phyloP scores from a whole-genome alignment of 2,329 filamentous ascomycete genomes.

The Apiospora phragmitis region DNA sequence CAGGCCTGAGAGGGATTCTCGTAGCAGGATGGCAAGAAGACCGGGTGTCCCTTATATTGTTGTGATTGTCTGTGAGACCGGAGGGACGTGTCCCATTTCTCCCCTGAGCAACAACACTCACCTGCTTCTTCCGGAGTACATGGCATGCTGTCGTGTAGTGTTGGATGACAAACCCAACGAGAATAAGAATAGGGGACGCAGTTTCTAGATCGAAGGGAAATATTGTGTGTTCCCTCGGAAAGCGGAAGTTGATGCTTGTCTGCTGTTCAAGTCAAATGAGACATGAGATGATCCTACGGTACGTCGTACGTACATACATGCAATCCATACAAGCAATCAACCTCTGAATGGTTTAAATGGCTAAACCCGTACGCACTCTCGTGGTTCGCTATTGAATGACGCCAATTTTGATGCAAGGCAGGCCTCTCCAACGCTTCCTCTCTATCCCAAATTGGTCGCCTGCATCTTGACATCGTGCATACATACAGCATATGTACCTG shows the following conservation, averaged over 20 bases:
- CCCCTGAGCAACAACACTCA: not conserved
- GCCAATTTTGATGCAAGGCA: not conserved
- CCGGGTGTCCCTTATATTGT: not conserved
- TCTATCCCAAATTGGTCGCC: conserved; percentile 4
- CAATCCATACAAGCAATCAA: not conserved
- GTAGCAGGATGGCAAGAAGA: not conserved
- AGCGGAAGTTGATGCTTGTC: not conserved
- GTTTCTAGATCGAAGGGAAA: not conserved
- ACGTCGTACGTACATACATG: not conserved
- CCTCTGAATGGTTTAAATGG: not conserved
- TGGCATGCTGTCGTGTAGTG: not conserved
- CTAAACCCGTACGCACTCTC: not conserved
- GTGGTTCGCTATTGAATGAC: not conserved
- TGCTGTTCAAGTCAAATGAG: not conserved
- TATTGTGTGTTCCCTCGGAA: not conserved
- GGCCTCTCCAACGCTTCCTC: not conserved
- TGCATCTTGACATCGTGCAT: conserved; percentile 3
- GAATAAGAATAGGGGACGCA: not conserved
- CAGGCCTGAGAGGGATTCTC: not conserved
- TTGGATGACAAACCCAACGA: not conserved
- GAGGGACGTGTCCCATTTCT: conserved; percentile 4
- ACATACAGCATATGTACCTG: not conserved
- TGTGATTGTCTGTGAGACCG: not conserved
- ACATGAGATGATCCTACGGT: not conserved
- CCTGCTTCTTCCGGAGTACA: not conserved